Base-by-base conservation (phyloP, 208 protist genomes). In the Acanthamoeba culbertsoni region DNA sequence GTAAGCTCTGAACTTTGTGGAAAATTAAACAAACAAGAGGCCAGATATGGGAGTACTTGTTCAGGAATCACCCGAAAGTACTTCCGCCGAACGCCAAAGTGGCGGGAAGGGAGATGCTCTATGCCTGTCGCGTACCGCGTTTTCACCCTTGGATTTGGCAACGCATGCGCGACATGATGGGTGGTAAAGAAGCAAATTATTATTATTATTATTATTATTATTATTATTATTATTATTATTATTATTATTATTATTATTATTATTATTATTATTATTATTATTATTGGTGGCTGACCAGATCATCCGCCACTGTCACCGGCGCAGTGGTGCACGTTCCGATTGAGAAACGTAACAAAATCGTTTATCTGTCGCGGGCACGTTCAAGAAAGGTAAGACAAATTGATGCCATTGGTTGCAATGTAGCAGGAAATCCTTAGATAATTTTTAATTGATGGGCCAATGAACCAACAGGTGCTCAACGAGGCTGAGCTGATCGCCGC, bases 141-240 rank as follows among this genome's bases (percentile, higher is more conserved):
- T 82, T 51, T 16, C 71, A 82, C 20, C 71, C 71, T 31, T 82
- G 71, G 71, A 51, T 82, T 33, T 82, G 71, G 71, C 71, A 82
- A 26, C 23, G 8, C 0, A 82, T 82, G 71, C 35, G 40, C 26
- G n/a, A 53, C 71, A 82, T 82, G 42, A 18, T 82, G 35, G 71
- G 71, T 0, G 71, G 71, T 82, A 82, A 10, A 26, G 0, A 33
- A 0, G n/a, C n/a, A n/a, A n/a, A n/a, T n/a, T n/a, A n/a, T n/a
- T n/a, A n/a, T n/a, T n/a, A n/a, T n/a, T n/a, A n/a, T n/a, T n/a
- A n/a, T n/a, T n/a, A n/a, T n/a, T n/a, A n/a, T n/a, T n/a, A n/a
- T n/a, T n/a, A n/a, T n/a, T n/a, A n/a, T n/a, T n/a, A n/a, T n/a
- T n/a, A n/a, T n/a, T n/a, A n/a, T n/a, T n/a, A n/a, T n/a, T n/a